phyloP scores from a whole-genome alignment of 257 asterid genomes.

The Solanum chiquidenum region DNA sequence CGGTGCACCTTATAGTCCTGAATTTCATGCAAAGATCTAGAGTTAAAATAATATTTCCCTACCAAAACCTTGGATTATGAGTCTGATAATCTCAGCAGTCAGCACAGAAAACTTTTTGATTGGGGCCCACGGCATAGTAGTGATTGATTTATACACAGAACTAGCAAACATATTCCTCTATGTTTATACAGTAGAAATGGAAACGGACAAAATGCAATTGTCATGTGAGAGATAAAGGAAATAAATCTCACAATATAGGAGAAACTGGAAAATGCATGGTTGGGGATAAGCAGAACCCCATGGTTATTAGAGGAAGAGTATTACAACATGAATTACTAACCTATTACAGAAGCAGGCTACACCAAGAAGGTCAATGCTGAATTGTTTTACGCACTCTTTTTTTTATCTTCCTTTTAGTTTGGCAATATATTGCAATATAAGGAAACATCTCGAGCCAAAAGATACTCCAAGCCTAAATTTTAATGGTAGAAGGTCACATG shows the following conservation, averaged over 20 bases:
- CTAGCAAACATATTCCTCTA: neutral
- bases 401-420: neutral
- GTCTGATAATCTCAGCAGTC: neutral
- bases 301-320: neutral
- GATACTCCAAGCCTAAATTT: neutral
- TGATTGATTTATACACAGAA: neutral
- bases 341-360: neutral
- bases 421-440: neutral
- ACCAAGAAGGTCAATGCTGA: neutral
- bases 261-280: neutral
- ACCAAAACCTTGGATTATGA: neutral
- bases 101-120: neutral
- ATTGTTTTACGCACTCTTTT: neutral
- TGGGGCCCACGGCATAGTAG: neutral
- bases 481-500: neutral
- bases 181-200: neutral
- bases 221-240: neutral
- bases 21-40: neutral
- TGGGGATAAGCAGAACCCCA: neutral
- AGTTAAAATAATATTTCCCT: neutral
- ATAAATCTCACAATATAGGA: neutral
- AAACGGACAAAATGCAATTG: neutral
- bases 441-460: neutral
- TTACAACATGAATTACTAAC: neutral
- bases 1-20: slow-evolving; percentile 88